phyloP scores from a whole-genome alignment of 2,329 filamentous ascomycete species.

The Arthrobotrys conoides region DNA sequence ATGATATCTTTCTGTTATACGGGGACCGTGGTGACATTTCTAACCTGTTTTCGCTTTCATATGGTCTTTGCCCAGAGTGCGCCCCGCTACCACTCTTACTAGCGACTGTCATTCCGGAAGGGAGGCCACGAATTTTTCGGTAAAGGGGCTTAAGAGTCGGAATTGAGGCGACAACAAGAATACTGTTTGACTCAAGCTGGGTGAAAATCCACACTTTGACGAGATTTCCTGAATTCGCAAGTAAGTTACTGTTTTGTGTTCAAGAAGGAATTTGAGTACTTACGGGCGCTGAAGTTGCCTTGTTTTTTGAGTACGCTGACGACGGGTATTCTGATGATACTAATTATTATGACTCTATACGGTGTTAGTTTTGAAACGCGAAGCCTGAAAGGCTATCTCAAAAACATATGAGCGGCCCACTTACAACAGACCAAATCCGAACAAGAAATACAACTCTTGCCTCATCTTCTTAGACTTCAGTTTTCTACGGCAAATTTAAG shows the following conservation, averaged over 20 bases:
- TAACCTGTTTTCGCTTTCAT: slow-evolving; percentile 27
- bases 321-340: slow-evolving; percentile 36
- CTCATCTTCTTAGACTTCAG: slow-evolving; percentile 45
- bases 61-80: slow-evolving; percentile 2
- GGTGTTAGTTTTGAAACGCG: background rate
- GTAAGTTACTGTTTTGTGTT: background rate
- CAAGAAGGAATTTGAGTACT: background rate
- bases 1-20: slow-evolving; percentile 37
- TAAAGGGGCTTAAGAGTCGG: slow-evolving; percentile 41
- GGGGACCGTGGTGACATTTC: slow-evolving; percentile 22
- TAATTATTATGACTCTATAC: slow-evolving; percentile 35
- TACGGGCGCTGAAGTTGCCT: slow-evolving; percentile 42
- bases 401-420: background rate
- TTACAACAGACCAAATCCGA: slow-evolving; percentile 39
- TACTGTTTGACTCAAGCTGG: slow-evolving; percentile 44
- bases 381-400: background rate
- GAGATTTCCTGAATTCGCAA: slow-evolving; percentile 16
- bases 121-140: slow-evolving; percentile 25
- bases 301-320: slow-evolving; percentile 35
- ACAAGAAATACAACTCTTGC: slow-evolving; percentile 41
- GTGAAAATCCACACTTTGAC: slow-evolving; percentile 50
- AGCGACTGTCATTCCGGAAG: slow-evolving; percentile 18
- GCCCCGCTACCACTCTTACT: slow-evolving; percentile 25
- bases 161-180: slow-evolving; percentile 35
- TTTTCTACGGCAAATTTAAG: slow-evolving; percentile 1